Percentiles rank a stretch among this genome's conserved stretches.
phyloP scores from a whole-genome alignment of 148 eudicot species.

The Fagopyrum esculentum region DNA sequence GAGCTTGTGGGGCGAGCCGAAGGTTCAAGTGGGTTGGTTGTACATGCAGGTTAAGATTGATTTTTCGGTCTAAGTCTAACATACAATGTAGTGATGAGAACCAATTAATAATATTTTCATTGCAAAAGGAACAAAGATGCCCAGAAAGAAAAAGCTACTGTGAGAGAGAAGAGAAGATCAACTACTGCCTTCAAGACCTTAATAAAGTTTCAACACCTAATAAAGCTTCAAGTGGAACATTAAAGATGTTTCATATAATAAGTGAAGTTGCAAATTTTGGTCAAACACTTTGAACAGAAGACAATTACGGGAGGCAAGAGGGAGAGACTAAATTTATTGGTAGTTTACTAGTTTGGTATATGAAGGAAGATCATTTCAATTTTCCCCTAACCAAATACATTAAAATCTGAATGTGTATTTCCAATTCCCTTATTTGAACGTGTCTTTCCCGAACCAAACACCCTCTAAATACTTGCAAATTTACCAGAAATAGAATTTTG shows the following conservation, averaged over 20 bases:
- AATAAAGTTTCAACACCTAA: background rate
- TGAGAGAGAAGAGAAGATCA: background rate
- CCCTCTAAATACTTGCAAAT: background rate
- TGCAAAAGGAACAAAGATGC: background rate
- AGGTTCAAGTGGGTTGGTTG: too few relatives aligned
- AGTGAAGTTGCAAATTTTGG: background rate
- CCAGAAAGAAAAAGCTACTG: background rate
- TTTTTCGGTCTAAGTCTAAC: too few relatives aligned
- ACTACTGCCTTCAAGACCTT: background rate
- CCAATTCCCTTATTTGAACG: background rate
- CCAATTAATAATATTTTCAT: background rate
- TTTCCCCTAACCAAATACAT: background rate
- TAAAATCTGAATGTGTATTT: background rate
- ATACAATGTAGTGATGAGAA: background rate
- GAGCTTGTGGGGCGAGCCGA: too few relatives aligned
- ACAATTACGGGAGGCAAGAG: background rate
- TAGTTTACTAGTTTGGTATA: background rate
- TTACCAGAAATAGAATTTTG: background rate
- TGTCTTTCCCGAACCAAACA: slow-evolving; percentile 7
- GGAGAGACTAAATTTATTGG: background rate
- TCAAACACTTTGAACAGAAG: background rate
- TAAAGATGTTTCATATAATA: background rate
- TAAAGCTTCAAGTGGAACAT: background rate
- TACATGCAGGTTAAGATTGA: too few relatives aligned
- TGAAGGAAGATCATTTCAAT: background rate